These are phyloP conservation scores for Acacia pycnantha DNA, from an alignment of 331 rosid species.

Conservation along the genomic window DNA sequence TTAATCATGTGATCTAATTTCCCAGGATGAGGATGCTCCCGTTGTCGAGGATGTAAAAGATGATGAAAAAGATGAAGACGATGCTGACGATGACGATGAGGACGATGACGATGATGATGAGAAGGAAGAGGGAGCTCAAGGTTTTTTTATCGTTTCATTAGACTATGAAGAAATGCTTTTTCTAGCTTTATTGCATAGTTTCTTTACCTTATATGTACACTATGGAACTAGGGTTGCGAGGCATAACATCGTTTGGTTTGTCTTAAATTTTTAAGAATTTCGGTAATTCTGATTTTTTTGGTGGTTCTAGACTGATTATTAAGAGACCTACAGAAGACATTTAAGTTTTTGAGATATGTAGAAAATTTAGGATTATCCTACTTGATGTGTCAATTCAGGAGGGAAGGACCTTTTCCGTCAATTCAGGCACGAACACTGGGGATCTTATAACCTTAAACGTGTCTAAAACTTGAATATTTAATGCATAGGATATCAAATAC, in stretches of 20 bases:
- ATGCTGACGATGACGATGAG: slow-evolving; percentile 47
- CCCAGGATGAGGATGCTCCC: slow-evolving; percentile 52
- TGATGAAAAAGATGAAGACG: slow-evolving; percentile 52
- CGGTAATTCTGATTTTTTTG: not conserved
- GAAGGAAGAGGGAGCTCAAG: slow-evolving; percentile 58
- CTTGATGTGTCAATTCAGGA: not conserved
- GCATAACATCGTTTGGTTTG: not conserved
- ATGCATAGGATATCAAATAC: not conserved
- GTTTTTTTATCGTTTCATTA: not conserved
- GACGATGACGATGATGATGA: slow-evolving; percentile 61
- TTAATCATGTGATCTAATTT: not conserved
- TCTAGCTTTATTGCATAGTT: not conserved
- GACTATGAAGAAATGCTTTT: not conserved
- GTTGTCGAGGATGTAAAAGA: slow-evolving; percentile 71
- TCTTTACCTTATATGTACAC: not conserved
- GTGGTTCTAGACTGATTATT: not conserved
- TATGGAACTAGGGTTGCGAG: not conserved
- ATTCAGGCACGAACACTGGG: not conserved
- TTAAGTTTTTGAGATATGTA: not conserved
- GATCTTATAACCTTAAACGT: not conserved
- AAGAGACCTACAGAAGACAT: not conserved
- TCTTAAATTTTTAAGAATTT: not conserved
- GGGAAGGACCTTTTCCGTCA: too few species aligned
- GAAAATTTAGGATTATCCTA: not conserved
- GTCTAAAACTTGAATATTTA: not conserved